Percentiles rank a stretch among this genome's conserved stretches.
Conservation (phyloP, 2,329 filamentous ascomycete species). For the Botrytis cinerea region DNA sequence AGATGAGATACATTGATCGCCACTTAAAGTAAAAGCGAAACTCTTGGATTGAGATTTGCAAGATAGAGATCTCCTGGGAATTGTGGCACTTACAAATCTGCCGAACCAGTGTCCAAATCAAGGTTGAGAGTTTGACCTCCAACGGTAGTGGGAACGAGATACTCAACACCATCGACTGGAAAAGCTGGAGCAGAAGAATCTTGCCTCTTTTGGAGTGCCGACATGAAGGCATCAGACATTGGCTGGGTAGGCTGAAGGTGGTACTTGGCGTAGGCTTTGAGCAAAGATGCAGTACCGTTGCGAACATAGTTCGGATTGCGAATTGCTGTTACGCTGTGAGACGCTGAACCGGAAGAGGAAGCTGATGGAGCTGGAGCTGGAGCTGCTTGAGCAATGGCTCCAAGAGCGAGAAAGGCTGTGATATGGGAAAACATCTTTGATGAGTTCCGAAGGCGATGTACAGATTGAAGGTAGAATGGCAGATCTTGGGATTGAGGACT, state of each 20-base stretch:
- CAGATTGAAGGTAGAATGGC: constrained; percentile 23
- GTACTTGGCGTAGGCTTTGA: constrained; percentile 41
- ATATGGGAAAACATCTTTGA: constrained; percentile 37
- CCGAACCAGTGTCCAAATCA: constrained; percentile 40
- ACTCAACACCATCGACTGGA: constrained; percentile 35
- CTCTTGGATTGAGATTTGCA: not conserved
- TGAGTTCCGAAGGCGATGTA: not conserved
- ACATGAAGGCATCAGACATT: constrained; percentile 33
- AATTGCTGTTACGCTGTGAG: constrained; percentile 37
- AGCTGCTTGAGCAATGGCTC: constrained; percentile 32
- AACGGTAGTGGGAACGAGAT: constrained; percentile 35
- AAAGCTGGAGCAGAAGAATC: constrained; percentile 35
- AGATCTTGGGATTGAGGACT: constrained; percentile 21
- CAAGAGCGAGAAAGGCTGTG: constrained; percentile 35
- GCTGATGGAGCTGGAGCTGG: constrained; percentile 25
- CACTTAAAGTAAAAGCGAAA: not conserved
- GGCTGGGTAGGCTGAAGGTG: constrained; percentile 36
- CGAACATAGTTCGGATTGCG: constrained; percentile 36
- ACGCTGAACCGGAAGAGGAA: not conserved
- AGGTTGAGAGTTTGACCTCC: constrained; percentile 40
- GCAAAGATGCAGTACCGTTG: constrained; percentile 40
- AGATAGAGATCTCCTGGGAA: not conserved
- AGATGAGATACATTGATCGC: not conserved
- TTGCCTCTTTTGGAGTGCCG: constrained; percentile 37
- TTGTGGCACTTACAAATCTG: constrained; percentile 38